phyloP scores from a whole-genome alignment of 202 grass and related monocot genomes.

The Panicum hallii region DNA sequence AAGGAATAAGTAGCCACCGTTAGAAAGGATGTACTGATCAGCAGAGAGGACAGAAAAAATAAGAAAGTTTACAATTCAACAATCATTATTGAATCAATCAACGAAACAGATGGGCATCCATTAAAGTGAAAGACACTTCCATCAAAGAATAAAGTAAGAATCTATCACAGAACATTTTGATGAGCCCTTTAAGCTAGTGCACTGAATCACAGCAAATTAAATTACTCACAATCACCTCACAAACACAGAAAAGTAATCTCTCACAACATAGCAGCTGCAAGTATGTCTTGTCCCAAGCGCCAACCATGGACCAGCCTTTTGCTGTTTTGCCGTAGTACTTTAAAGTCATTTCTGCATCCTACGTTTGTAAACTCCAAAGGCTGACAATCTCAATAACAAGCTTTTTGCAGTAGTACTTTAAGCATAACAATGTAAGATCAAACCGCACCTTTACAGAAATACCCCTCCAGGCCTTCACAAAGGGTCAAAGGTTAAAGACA shows the following conservation, averaged over 20 bases:
- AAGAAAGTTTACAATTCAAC: slow-evolving; percentile 29
- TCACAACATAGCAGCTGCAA: slow-evolving; percentile 22
- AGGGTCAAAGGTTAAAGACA: neutral
- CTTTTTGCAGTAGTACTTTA: neutral
- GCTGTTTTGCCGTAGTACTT: neutral
- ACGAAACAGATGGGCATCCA: neutral
- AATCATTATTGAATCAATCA: slow-evolving; percentile 16
- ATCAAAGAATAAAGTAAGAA: slow-evolving; percentile 7
- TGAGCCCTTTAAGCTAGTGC: neutral
- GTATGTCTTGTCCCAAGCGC: neutral
- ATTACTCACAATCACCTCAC: neutral
- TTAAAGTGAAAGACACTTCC: neutral
- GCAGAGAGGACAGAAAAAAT: neutral
- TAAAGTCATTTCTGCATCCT: slow-evolving; percentile 27
- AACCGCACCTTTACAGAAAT: slow-evolving; percentile 20
- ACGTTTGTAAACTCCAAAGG: neutral
- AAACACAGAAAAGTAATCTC: neutral
- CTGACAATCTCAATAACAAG: neutral
- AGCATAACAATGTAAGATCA: slow-evolving; percentile 22
- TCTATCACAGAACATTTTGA: slow-evolving; percentile 18
- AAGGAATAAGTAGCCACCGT: slow-evolving; percentile 36
- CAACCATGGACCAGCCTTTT: neutral
- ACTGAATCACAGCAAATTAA: neutral
- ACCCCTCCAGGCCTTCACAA: neutral
- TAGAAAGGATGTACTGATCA: slow-evolving; percentile 27